Evolutionary conservation across 306 rosid species (phyloP), one percentile per base, ranked within the genome.

Genomic region (Glycine latifolia): DNA sequence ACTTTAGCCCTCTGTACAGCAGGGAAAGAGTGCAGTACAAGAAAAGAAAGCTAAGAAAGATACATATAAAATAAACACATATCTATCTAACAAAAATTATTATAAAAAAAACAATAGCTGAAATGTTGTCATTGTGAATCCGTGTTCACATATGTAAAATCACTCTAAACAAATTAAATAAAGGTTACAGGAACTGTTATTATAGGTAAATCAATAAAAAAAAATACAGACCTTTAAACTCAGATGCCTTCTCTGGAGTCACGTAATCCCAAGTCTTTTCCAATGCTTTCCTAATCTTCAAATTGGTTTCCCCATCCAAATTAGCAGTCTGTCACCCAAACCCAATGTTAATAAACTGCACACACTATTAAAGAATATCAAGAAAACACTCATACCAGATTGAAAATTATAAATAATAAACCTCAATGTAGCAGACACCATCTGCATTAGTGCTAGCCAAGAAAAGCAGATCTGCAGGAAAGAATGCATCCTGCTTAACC

Each of bases 351-450:
- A 65, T 49, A 68, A 79, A 70, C 37, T 8, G 60, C 46, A 53
- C 13, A 46, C 16, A 74, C 79, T 46, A 55, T 82, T 77, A 67
- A 77, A 61, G 15, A 61, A 62, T 14, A 5, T 68, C 26, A 14
- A 69, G 59, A 60, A 59, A 60, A 61, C 37, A 71, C 31, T 52
- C 17, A 35, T 26, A 49, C 75, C 31, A 37, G 16, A 65, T 41
- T 56, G 65, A 72, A 56, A 66, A 43, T 14, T 39, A 68, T 71
- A 71, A 65, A 50, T 33, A 73, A 67, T 75, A 39, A 82, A 95
- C 97, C 99, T 95, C 97, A 85, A 85, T 90, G 85, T 93, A 95
- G 91, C 97, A 93, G 81, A 95, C 94, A 81, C 99, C 99, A 88
- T 95, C 99, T 20, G 92, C 84, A 74, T 95, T 95, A 60, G 99